Base-by-base conservation (phyloP, 1,139 yeast genomes). In the Yamadazyma atmosphaerica region DNA sequence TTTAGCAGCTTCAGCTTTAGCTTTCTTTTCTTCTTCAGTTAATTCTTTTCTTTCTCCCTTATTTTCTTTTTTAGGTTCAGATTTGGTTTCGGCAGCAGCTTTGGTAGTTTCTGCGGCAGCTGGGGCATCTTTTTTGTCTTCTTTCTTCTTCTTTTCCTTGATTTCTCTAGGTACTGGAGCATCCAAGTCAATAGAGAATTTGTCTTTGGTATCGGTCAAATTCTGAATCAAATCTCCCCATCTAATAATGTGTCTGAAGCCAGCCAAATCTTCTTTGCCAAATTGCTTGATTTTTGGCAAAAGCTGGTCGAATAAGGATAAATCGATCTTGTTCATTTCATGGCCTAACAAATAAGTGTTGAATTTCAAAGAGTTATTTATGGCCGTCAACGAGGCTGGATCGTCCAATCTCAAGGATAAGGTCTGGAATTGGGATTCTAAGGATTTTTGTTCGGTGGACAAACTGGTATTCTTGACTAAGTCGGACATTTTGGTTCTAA, bases 141-240 rank as follows among this genome's bases (percentile, higher is more conserved):
- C 52, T 17, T 71, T 68, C 63, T 72, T 72, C 62, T 72, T 71
- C 69, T 72, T 72, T 52, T 72, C 77, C 54, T 72, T 72, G 39
- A 71, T 49, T 55, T 72, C 77, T 56, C 73, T 63, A 48, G 96
- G 88, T 37, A 87, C 71, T 44, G 74, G 81, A 34, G 79, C 69
- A 49, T 79, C 77, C 51, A 68, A 67, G 58, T 86, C 79, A 43
- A 89, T 60, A 36, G 56, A 59, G 44, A 90, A 56, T 56, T 77
- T 73, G 23, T 49, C 47, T 25, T 73, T 74, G 26, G 62, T 69
- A 38, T 69, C 77, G 39, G 84, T 78, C 33, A 84, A 45, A 58
- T 82, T 79, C 69, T 92, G 98, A 46, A 92, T 68, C 54, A 86
- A 77, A 55, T 89, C 96, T 17, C 79, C 78, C 97, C 98, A 92